A percentile compares a stretch with the other conserved stretches of the same genome.
These are phyloP conservation scores for Xylaria arbuscula DNA, from an alignment of 2,329 filamentous ascomycete genomes.

Conservation along the genomic window DNA sequence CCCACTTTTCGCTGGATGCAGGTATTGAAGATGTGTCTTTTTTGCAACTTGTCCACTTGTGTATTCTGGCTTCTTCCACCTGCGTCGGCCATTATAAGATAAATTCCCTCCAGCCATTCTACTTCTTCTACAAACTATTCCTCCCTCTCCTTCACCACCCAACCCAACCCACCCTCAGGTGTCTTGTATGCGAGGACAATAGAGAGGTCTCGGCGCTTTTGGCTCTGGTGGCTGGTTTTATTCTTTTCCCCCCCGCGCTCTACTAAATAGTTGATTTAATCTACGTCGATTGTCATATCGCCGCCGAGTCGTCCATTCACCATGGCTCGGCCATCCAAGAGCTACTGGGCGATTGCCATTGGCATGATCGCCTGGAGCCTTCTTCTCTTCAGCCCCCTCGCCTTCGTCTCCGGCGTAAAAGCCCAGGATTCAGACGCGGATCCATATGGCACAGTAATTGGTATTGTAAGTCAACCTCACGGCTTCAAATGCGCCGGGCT, in stretches of 20 bases:
- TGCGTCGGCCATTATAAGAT: slow-evolving; percentile 47
- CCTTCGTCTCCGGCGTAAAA: slow-evolving; percentile 81
- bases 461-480: slow-evolving; percentile 72
- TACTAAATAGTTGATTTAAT: slow-evolving; percentile 11
- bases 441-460: slow-evolving; percentile 90
- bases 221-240: slow-evolving; percentile 40
- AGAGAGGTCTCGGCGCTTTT: slow-evolving; percentile 40
- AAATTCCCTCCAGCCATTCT: slow-evolving; percentile 35
- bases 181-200: slow-evolving; percentile 40
- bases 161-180: slow-evolving; percentile 24
- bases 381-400: slow-evolving; percentile 87
- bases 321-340: slow-evolving; percentile 70
- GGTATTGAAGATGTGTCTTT: slow-evolving; percentile 50
- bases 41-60: slow-evolving; percentile 51
- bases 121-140: slow-evolving; percentile 33
- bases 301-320: slow-evolving; percentile 39
- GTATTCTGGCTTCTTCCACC: slow-evolving; percentile 40
- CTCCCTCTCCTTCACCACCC: slow-evolving; percentile 38
- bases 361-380: slow-evolving; percentile 92
- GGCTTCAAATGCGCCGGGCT: neutral
- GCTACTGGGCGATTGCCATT: slow-evolving; percentile 81
- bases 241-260: slow-evolving; percentile 21
- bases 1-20: slow-evolving; percentile 41
- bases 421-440: slow-evolving; percentile 76
- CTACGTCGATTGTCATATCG: slow-evolving; percentile 23